Evolutionary conservation across 139 green algal species (phyloP).

Genomic region (Coelastrella sp.): DNA sequence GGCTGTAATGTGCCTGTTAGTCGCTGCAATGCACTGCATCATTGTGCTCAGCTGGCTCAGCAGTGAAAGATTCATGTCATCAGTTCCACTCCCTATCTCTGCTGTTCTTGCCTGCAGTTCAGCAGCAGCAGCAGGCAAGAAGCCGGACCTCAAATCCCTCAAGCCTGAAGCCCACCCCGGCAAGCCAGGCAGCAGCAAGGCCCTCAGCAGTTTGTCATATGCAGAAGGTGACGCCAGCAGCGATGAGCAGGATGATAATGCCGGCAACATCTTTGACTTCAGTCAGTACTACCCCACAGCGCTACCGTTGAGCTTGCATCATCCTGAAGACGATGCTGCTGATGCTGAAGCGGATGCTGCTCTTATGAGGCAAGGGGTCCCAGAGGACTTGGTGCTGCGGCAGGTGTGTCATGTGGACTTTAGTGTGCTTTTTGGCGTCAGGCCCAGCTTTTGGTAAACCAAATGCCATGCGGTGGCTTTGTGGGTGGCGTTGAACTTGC

Average conservation of each 20-base stretch:
- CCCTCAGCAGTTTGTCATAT: background rate
- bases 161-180: background rate
- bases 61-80: no score
- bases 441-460: background rate
- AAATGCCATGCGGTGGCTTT: background rate
- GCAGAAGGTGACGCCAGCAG: background rate
- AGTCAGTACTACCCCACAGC: constrained; percentile 72
- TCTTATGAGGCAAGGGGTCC: constrained; percentile 16
- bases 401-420: background rate
- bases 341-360: background rate
- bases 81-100: no score
- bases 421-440: background rate
- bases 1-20: no score
- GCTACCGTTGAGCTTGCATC: constrained; percentile 54
- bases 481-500: no score
- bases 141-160: background rate
- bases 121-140: background rate
- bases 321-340: constrained; percentile 1
- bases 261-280: constrained; percentile 20
- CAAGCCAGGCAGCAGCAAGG: background rate
- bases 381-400: constrained; percentile 28
- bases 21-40: no score
- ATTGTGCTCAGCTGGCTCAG: no score
- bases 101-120: no score
- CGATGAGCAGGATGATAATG: background rate